These are phyloP conservation scores for Alternaria rosae DNA, from an alignment of 2,329 filamentous ascomycete genomes.

Conservation along the genomic window DNA sequence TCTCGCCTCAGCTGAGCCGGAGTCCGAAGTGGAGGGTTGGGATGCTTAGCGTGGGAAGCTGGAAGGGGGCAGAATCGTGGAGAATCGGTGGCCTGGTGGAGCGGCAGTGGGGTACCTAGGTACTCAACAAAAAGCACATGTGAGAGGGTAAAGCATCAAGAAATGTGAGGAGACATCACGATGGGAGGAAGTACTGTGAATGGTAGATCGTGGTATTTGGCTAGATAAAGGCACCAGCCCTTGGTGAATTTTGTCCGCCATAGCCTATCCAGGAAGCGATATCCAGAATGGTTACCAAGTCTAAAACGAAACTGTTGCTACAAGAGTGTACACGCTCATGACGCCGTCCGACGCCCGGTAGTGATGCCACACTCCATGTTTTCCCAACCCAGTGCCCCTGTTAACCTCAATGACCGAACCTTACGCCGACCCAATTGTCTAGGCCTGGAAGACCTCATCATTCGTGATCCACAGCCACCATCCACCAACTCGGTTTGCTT, in stretches of 20 bases:
- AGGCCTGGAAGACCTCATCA: slow-evolving; percentile 37
- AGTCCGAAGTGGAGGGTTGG: slow-evolving; percentile 9
- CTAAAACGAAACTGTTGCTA: slow-evolving; percentile 29
- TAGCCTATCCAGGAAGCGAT: slow-evolving; percentile 17
- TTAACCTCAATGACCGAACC: slow-evolving; percentile 34
- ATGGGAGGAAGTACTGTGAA: slow-evolving; percentile 14
- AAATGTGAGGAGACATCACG: slow-evolving; percentile 7
- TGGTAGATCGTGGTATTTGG: slow-evolving; percentile 33
- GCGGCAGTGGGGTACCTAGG: not conserved
- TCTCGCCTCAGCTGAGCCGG: slow-evolving; percentile 16
- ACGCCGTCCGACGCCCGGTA: slow-evolving; percentile 33
- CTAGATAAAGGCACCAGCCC: slow-evolving; percentile 45
- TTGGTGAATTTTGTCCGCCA: slow-evolving; percentile 44
- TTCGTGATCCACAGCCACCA: slow-evolving; percentile 35
- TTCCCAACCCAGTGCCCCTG: slow-evolving; percentile 21
- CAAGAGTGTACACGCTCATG: slow-evolving; percentile 28
- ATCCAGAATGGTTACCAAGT: slow-evolving; percentile 30
- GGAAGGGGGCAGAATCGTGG: slow-evolving; percentile 14
- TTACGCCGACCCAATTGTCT: slow-evolving; percentile 39
- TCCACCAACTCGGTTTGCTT: slow-evolving; percentile 31
- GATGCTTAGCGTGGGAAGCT: slow-evolving; percentile 9
- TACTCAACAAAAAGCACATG: not conserved
- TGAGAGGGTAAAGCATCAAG: not conserved
- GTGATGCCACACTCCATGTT: slow-evolving; percentile 22
- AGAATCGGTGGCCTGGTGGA: slow-evolving; percentile 12